These are phyloP conservation scores for Saturnispora diversa DNA, from an alignment of 805 yeast species.

Conservation along the genomic window DNA sequence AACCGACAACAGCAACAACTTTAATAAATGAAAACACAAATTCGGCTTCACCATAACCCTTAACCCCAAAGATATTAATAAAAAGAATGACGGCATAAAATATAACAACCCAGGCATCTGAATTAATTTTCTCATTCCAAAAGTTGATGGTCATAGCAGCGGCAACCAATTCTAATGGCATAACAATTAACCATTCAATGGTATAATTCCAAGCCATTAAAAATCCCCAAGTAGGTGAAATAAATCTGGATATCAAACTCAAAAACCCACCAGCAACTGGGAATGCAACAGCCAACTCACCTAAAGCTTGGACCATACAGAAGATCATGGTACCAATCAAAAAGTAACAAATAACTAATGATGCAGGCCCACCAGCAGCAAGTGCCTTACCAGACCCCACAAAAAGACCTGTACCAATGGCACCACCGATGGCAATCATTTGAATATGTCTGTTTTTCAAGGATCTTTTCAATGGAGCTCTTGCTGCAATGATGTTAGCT, in stretches of 20 bases:
- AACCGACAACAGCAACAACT: constrained; percentile 46
- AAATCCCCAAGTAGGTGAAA: constrained; percentile 51
- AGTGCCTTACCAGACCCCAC: constrained; percentile 60
- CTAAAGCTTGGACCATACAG: constrained; percentile 51
- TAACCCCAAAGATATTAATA: constrained; percentile 49
- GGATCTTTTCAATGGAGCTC: constrained; percentile 38
- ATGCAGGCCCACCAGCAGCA: constrained; percentile 58
- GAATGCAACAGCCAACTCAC: constrained; percentile 50
- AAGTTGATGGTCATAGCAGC: constrained; percentile 40
- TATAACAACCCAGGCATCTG: constrained; percentile 46
- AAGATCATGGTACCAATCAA: constrained; percentile 50
- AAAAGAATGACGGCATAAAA: constrained; percentile 39
- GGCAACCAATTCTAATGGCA: constrained; percentile 45
- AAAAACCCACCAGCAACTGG: constrained; percentile 53
- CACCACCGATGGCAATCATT: constrained; percentile 74
- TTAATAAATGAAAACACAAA: constrained; percentile 44
- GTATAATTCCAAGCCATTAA: constrained; percentile 51
- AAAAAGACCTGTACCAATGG: constrained; percentile 73
- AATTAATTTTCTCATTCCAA: constrained; percentile 37
- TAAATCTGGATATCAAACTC: constrained; percentile 45
- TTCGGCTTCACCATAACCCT: constrained; percentile 60
- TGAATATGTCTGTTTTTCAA: constrained; percentile 57
- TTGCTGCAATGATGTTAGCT: constrained; percentile 35
- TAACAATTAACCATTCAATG: constrained; percentile 40
- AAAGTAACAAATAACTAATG: constrained; percentile 49